Conservation (phyloP, 2,329 filamentous ascomycete genomes). For the Cladosporium sphaerospermum region DNA sequence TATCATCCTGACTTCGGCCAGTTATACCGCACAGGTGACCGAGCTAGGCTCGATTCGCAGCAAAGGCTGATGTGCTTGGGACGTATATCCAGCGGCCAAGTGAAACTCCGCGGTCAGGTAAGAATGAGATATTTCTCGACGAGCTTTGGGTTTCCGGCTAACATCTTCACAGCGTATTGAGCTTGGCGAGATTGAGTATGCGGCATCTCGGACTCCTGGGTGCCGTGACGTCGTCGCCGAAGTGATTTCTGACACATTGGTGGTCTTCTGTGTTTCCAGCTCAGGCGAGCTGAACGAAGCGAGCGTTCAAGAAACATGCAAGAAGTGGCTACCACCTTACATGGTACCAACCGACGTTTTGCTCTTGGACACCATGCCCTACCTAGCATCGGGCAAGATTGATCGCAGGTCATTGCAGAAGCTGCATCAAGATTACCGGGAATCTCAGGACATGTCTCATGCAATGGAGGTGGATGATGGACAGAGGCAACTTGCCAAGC, state of each 20-base stretch:
- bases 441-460: constrained; percentile 1
- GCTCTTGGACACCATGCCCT: constrained; percentile 59
- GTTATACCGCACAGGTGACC: constrained; percentile 81
- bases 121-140: constrained; percentile 48
- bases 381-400: constrained; percentile 76
- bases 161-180: constrained; percentile 49
- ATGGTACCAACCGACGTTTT: constrained; percentile 77
- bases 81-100: constrained; percentile 70
- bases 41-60: constrained; percentile 59
- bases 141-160: background rate
- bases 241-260: constrained; percentile 61
- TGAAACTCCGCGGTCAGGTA: constrained; percentile 79
- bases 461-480: constrained; percentile 24
- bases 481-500: constrained; percentile 11
- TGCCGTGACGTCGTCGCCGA: constrained; percentile 62
- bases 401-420: constrained; percentile 60
- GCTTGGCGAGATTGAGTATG: constrained; percentile 59
- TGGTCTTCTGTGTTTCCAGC: constrained; percentile 65
- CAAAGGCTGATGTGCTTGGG: constrained; percentile 79
- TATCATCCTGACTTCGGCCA: constrained; percentile 56
- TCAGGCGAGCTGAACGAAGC: constrained; percentile 31
- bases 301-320: constrained; percentile 54
- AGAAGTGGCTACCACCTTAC: constrained; percentile 69
- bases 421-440: constrained; percentile 41
- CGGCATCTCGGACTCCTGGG: constrained; percentile 53